Conservation (phyloP, 2,329 filamentous ascomycete genomes). For the Fusarium poae region DNA sequence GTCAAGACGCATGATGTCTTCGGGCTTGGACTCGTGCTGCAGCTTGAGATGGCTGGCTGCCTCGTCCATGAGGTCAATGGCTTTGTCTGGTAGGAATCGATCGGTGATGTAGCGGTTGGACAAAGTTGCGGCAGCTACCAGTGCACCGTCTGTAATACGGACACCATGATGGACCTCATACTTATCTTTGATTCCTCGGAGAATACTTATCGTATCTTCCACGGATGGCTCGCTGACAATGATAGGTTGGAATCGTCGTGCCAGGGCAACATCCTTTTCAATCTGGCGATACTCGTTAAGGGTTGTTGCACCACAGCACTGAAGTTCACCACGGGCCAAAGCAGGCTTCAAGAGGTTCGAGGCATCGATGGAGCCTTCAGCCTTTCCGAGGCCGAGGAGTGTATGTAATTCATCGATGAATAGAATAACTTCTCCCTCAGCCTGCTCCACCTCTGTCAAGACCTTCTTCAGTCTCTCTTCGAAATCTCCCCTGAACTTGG, state of each 20-base stretch:
- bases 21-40: conserved; percentile 97
- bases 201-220: conserved; percentile 92
- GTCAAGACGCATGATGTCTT: conserved; percentile 91
- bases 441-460: conserved; percentile 89
- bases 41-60: conserved; percentile 89
- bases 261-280: conserved; percentile 94
- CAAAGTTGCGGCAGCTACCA: conserved; percentile 91
- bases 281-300: conserved; percentile 92
- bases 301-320: conserved; percentile 96
- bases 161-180: conserved; percentile 99
- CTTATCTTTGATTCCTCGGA: conserved; percentile 96
- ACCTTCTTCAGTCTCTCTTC: conserved; percentile 94
- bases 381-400: conserved; percentile 90
- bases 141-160: conserved; percentile 88
- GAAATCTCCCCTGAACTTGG: conserved; percentile 96
- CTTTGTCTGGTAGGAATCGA: conserved; percentile 95
- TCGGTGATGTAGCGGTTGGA: conserved; percentile 98
- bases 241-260: conserved; percentile 93
- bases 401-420: conserved; percentile 97
- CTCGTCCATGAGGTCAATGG: conserved; percentile 96
- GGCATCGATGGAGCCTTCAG: conserved; percentile 95
- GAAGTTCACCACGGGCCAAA: conserved; percentile 89
- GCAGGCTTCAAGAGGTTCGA: conserved; percentile 95
- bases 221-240: conserved; percentile 92
- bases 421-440: conserved; percentile 89